These are phyloP conservation scores for Starmera quercuum DNA, from an alignment of 805 yeast genomes.

Conservation along the genomic window DNA sequence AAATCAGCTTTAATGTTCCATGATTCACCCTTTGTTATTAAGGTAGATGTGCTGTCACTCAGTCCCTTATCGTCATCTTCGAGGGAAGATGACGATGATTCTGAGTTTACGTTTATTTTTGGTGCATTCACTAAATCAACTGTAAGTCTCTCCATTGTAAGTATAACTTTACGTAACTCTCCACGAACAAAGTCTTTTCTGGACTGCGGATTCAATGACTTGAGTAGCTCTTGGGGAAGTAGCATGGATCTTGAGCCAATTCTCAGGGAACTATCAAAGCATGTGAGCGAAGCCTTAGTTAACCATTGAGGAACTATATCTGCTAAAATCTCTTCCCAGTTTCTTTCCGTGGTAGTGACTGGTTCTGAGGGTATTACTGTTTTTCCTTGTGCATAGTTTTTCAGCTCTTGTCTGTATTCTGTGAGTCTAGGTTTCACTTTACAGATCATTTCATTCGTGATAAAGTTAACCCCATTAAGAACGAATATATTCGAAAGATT, in stretches of 20 bases:
- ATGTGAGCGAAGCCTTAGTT: conserved; percentile 3
- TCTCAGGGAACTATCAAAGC: conserved; percentile 15
- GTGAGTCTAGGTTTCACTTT: conserved; percentile 5
- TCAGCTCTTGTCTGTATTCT: conserved; percentile 7
- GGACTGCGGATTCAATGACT: conserved; percentile 23
- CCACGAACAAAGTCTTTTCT: conserved; percentile 33
- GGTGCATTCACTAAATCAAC: conserved; percentile 1
- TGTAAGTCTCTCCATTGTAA: conserved; percentile 15
- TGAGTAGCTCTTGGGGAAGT: conserved; percentile 30
- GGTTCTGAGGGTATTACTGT: neutral
- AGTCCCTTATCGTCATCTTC: conserved; percentile 25
- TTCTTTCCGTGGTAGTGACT: neutral
- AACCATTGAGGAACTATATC: conserved; percentile 18
- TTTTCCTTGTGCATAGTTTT: too few relatives aligned
- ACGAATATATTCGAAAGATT: conserved; percentile 19
- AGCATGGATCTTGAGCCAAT: conserved; percentile 37
- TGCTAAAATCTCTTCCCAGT: conserved; percentile 6
- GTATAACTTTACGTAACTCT: conserved; percentile 26
- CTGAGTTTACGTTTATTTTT: neutral
- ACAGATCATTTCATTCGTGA: conserved; percentile 12
- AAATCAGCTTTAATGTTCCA: conserved; percentile 2
- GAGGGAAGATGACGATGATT: conserved; percentile 22
- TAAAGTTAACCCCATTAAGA: conserved; percentile 22
- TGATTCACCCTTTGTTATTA: conserved; percentile 6
- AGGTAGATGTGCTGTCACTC: conserved; percentile 13